Evolutionary conservation across 805 yeast species (phyloP), one percentile per base, ranked within the genome.

Genomic region (Candida chauliodis): DNA sequence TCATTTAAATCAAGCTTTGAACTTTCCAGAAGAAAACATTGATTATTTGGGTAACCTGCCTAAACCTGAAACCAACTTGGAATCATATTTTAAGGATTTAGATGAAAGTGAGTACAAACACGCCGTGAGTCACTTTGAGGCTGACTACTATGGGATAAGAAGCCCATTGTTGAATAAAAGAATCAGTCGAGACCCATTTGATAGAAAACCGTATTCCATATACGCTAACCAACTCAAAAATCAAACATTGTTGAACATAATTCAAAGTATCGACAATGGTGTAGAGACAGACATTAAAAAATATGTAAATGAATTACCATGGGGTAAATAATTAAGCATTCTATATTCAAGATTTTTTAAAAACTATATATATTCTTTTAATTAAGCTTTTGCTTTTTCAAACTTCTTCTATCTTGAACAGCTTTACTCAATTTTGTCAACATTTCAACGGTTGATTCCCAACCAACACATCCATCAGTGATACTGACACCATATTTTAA

Each of bases 381-480:
- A 18, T 30, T 20, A 25, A 14, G n/a, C n/a, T 24, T 22, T 36
- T 41, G 30, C 31, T 36, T 31, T 11, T 46, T 50, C 41, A 44
- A 51, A 20, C 58, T 70, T 71, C 95, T 82, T 77, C 99, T 86
- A 40, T 75, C 65, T 63, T 78, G 78, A 34, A 91, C 96, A 41
- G 97, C 95, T 35, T 69, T 76, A 30, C 96, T 84, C 51, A 93
- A 76, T 46, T 79, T 79, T 32, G 71, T 75, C 58, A 93, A 79
- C 77, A 91, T 90, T 3, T 61, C 71, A 42, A 77, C 93, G 38
- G 99, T 93, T 40, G 85, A 74, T 45, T 87, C 95, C 88, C 95
- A 89, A 44, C 83, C 73, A 40, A 93, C 95, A 73, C 99, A 93
- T 20, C 93, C 96, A 64, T 93, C 99, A 45, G 99, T 93, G 62